These are phyloP conservation scores for Narthecium ossifragum DNA, from an alignment of 106 monocot species.

Conservation along the genomic window DNA sequence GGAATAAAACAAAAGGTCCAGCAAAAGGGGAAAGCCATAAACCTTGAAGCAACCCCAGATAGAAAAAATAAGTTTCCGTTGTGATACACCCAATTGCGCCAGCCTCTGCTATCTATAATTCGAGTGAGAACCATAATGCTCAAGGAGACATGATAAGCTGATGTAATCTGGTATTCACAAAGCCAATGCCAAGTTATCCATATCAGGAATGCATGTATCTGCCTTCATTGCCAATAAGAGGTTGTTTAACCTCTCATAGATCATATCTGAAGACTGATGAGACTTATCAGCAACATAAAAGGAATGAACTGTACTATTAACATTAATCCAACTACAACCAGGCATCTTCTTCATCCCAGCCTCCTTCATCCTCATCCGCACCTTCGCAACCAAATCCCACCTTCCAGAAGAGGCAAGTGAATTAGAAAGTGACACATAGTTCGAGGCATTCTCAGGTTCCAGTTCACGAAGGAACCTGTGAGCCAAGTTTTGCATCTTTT, in stretches of 20 bases:
- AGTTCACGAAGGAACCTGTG: constrained; percentile 36
- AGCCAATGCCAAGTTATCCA: constrained; percentile 3
- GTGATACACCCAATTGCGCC: no score
- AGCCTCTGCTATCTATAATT: no score
- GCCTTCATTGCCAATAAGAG: constrained; percentile 25
- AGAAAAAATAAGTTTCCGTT: no score
- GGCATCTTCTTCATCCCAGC: constrained; percentile 44
- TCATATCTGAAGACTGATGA: constrained; percentile 23
- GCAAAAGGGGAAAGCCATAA: no score
- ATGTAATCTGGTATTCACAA: no score
- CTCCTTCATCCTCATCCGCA: constrained; percentile 51
- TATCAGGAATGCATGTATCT: neutral
- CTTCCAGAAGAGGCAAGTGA: constrained; percentile 61
- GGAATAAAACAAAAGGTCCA: no score
- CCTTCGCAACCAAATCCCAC: constrained; percentile 54
- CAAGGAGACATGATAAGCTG: no score
- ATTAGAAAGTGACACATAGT: constrained; percentile 64
- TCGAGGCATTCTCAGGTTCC: constrained; percentile 59
- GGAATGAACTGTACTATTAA: constrained; percentile 20
- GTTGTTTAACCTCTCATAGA: constrained; percentile 25
- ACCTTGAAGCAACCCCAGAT: no score
- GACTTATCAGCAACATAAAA: constrained; percentile 47
- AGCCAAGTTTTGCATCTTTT: constrained; percentile 53
- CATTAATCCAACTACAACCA: constrained; percentile 67
- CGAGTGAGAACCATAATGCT: no score